phyloP scores from a whole-genome alignment of 179 eudicot species.

The Spergularia azorica region DNA sequence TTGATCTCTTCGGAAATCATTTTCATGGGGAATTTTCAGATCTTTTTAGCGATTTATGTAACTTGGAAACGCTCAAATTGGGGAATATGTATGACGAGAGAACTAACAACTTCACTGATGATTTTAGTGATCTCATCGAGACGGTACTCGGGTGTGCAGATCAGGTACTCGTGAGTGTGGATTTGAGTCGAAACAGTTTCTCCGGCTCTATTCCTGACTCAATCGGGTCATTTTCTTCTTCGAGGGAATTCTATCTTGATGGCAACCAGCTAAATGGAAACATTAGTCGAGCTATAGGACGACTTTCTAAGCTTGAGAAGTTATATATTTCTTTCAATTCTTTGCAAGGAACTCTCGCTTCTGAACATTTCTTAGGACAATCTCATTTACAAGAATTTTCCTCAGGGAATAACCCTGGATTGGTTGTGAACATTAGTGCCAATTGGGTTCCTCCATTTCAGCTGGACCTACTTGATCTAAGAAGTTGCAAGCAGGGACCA shows the following conservation, averaged over 20 bases:
- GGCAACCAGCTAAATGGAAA: conserved; percentile 5
- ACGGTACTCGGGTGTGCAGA: background rate
- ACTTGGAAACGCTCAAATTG: background rate
- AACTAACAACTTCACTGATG: background rate
- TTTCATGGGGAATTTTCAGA: background rate
- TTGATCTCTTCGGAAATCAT: background rate
- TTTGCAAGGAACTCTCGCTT: background rate
- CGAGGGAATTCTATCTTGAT: background rate
- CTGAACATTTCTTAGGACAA: conserved; percentile 15
- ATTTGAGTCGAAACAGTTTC: background rate
- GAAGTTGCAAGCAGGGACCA: conserved; percentile 34
- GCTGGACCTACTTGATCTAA: background rate
- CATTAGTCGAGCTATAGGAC: conserved; percentile 11
- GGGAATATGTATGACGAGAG: too few species aligned
- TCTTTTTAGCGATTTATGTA: background rate
- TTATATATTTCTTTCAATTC: conserved; percentile 2
- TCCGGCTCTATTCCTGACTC: conserved; percentile 17
- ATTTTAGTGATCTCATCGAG: background rate
- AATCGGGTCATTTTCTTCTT: conserved; percentile 8
- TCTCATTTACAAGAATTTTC: background rate
- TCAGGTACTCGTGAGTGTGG: background rate
- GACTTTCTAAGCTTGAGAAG: background rate
- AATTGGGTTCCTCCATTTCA: conserved; percentile 37
- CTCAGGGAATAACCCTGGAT: background rate
- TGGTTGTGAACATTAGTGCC: conserved; percentile 10